Percentiles rank a stretch among this genome's conserved stretches.
Conservation (phyloP, 139 green algal species). For the Chlorella sp. region DNA sequence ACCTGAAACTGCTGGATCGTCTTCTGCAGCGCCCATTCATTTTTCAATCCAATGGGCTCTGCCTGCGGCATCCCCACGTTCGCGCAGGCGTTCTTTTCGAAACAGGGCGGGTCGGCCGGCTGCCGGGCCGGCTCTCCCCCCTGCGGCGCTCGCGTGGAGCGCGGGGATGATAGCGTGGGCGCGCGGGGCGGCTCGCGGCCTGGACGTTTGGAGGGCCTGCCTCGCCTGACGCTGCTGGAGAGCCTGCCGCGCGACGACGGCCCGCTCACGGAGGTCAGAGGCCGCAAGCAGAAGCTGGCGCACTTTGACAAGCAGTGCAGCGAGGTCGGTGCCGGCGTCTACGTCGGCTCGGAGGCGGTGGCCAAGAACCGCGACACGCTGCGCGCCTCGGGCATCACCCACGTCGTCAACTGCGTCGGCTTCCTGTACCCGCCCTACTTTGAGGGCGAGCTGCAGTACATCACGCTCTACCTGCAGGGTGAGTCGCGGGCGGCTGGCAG, state of each 20-base stretch:
- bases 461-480: conserved; percentile 91
- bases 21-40: too few relatives aligned
- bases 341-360: conserved; percentile 84
- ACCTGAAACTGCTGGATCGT: too few relatives aligned
- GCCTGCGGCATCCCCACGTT: too few relatives aligned
- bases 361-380: conserved; percentile 76
- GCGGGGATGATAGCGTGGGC: too few relatives aligned
- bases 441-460: conserved; percentile 82
- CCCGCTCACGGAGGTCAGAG: conserved; percentile 64
- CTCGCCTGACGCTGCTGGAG: too few relatives aligned
- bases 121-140: too few relatives aligned
- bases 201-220: too few relatives aligned
- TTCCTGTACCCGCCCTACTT: conserved; percentile 91
- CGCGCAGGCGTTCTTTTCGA: too few relatives aligned
- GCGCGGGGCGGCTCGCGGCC: too few relatives aligned
- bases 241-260: conserved; percentile 56
- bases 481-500: not conserved
- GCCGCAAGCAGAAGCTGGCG: conserved; percentile 70
- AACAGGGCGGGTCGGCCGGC: too few relatives aligned
- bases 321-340: conserved; percentile 77
- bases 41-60: too few relatives aligned
- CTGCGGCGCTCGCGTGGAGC: too few relatives aligned
- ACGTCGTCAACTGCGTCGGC: conserved; percentile 97
- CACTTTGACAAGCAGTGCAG: conserved; percentile 78
- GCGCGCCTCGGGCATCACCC: conserved; percentile 77